These are phyloP conservation scores for Hygrophorus russula DNA, from an alignment of 768 basidiomycete species.

Conservation along the genomic window DNA sequence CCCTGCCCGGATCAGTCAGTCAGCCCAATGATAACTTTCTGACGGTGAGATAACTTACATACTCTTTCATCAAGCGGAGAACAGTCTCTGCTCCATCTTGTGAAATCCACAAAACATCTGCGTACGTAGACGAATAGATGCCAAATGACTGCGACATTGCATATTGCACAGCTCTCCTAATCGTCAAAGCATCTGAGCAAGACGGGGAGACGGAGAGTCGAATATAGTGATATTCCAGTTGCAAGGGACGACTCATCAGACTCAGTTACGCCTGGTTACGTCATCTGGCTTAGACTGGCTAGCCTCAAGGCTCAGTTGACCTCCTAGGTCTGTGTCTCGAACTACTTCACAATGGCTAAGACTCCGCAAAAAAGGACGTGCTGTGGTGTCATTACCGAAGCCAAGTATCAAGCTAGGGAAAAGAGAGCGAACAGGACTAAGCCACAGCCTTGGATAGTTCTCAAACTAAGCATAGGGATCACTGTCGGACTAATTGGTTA, in stretches of 20 bases:
- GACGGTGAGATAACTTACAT: slow-evolving; percentile 7
- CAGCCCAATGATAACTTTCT: neutral
- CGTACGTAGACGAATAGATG: slow-evolving; percentile 34
- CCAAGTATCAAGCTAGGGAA: slow-evolving; percentile 25
- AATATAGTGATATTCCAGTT: slow-evolving; percentile 30
- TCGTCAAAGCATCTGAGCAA: slow-evolving; percentile 26
- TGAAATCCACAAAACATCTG: slow-evolving; percentile 50
- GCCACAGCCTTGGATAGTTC: slow-evolving; percentile 64
- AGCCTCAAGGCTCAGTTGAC: neutral
- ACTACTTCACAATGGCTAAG: neutral
- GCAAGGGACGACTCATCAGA: neutral
- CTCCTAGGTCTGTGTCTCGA: too few species aligned
- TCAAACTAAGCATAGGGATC: slow-evolving; percentile 56
- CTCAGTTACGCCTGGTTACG: neutral
- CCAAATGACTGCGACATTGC: slow-evolving; percentile 46
- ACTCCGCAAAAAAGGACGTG: slow-evolving; percentile 13
- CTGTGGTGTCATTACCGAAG: slow-evolving; percentile 47
- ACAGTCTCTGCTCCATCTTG: slow-evolving; percentile 28
- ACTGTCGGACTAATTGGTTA: slow-evolving; percentile 55
- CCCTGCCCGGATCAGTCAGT: slow-evolving; percentile 12
- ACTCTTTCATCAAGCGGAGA: slow-evolving; percentile 31
- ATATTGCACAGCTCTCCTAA: slow-evolving; percentile 48
- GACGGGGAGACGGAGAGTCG: slow-evolving; percentile 30
- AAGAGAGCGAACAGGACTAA: slow-evolving; percentile 30
- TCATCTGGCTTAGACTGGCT: too few species aligned